Conservation (phyloP, 2,329 filamentous ascomycete genomes). For the Claviceps purpurea region DNA sequence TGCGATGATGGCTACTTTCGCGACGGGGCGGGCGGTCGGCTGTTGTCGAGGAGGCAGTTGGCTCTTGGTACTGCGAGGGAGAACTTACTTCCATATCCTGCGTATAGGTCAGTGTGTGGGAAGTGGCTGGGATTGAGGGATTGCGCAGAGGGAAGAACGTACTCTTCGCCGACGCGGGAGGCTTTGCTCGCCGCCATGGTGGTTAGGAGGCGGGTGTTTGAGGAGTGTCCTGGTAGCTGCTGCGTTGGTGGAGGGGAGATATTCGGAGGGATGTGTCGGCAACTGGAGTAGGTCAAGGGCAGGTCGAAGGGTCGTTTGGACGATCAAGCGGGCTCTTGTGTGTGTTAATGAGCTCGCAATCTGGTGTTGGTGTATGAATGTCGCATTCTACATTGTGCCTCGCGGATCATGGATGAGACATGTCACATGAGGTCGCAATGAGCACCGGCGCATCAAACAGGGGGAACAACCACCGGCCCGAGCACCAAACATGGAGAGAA, state of each 20-base stretch:
- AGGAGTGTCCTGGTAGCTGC: not conserved
- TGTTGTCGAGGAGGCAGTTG: not conserved
- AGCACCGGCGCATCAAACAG: too few relatives aligned
- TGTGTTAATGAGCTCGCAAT: too few relatives aligned
- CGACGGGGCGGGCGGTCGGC: not conserved
- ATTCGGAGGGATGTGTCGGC: too few relatives aligned
- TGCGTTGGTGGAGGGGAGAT: too few relatives aligned
- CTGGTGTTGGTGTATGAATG: too few relatives aligned
- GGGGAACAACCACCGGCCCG: slow-evolving; percentile 23
- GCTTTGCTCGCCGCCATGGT: slow-evolving; percentile 47
- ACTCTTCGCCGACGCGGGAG: slow-evolving; percentile 50
- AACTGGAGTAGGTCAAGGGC: too few relatives aligned
- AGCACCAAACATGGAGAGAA: slow-evolving; percentile 13
- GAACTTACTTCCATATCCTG: slow-evolving; percentile 84
- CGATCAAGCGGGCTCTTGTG: too few relatives aligned
- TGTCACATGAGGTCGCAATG: too few relatives aligned
- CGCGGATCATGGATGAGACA: not conserved
- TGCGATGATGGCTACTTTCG: not conserved
- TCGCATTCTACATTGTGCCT: not conserved
- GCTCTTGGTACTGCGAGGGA: not conserved
- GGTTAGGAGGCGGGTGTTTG: not conserved
- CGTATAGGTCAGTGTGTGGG: slow-evolving; percentile 13
- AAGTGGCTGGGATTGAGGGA: not conserved
- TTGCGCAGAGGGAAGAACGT: slow-evolving; percentile 17
- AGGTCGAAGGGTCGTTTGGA: too few relatives aligned